These are phyloP conservation scores for Gracilariopsis chorda DNA, from an alignment of 23 red algal genomes.

Conservation along the genomic window DNA sequence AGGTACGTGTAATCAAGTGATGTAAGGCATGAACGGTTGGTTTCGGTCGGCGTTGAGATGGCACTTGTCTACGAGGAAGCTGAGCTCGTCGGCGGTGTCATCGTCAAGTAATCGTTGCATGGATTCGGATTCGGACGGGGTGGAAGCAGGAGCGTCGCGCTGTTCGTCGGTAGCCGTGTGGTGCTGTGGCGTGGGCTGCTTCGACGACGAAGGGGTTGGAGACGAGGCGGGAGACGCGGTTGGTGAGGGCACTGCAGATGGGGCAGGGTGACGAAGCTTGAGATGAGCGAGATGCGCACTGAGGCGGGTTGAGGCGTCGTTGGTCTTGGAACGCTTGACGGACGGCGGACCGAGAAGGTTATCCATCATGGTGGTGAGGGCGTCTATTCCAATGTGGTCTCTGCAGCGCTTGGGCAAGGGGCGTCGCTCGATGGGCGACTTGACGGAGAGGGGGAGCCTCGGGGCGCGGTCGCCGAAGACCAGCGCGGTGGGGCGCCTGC, in stretches of 20 bases:
- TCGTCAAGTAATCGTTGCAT: neutral
- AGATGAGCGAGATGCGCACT: neutral
- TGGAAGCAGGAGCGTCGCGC: neutral
- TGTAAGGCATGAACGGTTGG: conserved; percentile 55
- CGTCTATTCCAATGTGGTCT: neutral
- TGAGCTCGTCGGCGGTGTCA: conserved; percentile 49
- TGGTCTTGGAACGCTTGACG: neutral
- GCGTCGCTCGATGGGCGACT: conserved; percentile 1
- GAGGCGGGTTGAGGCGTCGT: neutral
- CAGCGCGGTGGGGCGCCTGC: neutral
- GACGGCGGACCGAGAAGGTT: neutral
- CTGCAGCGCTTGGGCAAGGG: conserved; percentile 15
- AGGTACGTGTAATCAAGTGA: conserved; percentile 42
- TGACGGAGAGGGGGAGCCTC: neutral
- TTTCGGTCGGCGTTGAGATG: neutral
- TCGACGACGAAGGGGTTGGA: neutral
- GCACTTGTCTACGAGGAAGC: conserved; percentile 43
- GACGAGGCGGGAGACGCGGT: neutral
- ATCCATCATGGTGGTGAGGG: conserved; percentile 19
- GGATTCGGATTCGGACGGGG: neutral
- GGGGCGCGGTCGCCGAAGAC: conserved; percentile 12
- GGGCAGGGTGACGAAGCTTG: too few species aligned
- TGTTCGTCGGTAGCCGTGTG: neutral
- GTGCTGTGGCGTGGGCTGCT: neutral
- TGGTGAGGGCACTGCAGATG: neutral